These are phyloP conservation scores for Bidens hawaiensis DNA, from an alignment of 140 eudicot species.

Conservation along the genomic window DNA sequence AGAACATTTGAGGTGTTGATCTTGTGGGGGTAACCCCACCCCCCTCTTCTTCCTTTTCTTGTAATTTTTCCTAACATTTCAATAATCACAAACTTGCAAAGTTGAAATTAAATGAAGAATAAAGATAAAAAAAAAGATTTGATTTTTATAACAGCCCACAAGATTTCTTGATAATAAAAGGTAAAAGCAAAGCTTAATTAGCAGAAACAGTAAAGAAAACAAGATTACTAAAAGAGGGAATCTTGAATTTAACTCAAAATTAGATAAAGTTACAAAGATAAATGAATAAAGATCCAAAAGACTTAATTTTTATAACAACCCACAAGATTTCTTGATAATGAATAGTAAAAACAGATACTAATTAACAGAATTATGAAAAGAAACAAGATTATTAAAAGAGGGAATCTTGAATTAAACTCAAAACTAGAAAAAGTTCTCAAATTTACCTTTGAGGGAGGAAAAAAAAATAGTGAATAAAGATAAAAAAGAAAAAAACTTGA, in stretches of 20 bases:
- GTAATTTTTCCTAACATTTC: constrained; percentile 41
- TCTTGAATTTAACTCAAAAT: constrained; percentile 5
- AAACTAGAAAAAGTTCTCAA: not conserved
- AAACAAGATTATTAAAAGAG: constrained; percentile 14
- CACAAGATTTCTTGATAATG: constrained; percentile 1
- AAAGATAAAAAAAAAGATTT: not conserved
- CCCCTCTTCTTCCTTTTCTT: constrained; percentile 56
- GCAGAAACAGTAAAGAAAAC: constrained; percentile 18
- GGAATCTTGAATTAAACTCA: constrained; percentile 5
- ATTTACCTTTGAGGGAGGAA: no score
- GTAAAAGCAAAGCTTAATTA: constrained; percentile 14
- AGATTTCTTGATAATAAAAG: constrained; percentile 5
- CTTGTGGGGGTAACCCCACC: constrained; percentile 44
- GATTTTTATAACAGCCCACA: constrained; percentile 3
- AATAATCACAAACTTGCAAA: constrained; percentile 21
- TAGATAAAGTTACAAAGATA: no score
- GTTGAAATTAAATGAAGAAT: not conserved
- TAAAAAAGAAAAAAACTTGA: not conserved
- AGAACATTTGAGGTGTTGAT: constrained; percentile 90
- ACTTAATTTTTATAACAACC: not conserved
- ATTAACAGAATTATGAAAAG: constrained; percentile 17
- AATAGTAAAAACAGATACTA: constrained; percentile 12
- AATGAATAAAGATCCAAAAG: not conserved
- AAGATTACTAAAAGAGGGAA: constrained; percentile 8
- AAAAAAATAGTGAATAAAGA: not conserved